These are phyloP conservation scores for Polytrichum formosum DNA, from an alignment of 225 moss, liverwort and hornwort genomes.

Conservation along the genomic window DNA sequence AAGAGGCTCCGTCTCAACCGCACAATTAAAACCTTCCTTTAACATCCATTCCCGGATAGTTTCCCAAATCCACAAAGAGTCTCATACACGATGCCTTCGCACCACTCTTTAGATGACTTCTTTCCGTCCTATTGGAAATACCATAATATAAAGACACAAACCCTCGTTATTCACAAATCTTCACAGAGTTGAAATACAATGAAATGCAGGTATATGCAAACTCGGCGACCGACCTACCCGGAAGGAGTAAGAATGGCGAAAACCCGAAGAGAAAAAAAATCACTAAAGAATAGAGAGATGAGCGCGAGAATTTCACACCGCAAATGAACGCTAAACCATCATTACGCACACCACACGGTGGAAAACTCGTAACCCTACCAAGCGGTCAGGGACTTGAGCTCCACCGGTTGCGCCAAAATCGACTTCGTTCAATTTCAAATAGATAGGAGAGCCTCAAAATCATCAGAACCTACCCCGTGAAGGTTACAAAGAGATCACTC, in stretches of 20 bases:
- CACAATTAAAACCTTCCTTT: neutral
- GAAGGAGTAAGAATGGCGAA: too few relatives aligned
- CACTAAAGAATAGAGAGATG: too few relatives aligned
- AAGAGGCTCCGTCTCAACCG: neutral
- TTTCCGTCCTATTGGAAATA: too few relatives aligned
- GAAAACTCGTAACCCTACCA: slow-evolving; percentile 1
- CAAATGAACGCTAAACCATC: neutral
- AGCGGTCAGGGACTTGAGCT: neutral
- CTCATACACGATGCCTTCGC: neutral
- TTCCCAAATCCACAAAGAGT: neutral
- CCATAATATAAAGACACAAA: neutral
- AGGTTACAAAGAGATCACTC: neutral
- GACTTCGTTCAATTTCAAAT: neutral
- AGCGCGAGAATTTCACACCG: neutral
- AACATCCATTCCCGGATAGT: neutral
- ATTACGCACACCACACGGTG: neutral
- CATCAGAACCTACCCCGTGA: neutral
- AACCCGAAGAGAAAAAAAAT: neutral
- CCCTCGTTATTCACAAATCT: neutral
- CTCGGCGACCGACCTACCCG: too few relatives aligned
- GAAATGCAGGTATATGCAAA: neutral
- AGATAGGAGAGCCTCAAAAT: neutral
- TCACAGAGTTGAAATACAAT: neutral
- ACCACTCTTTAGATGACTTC: too few relatives aligned
- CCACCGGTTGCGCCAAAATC: neutral